A percentile compares a stretch with the other conserved stretches of the same genome.
These are phyloP conservation scores for Rehmannia glutinosa DNA, from an alignment of 257 asterid species.

Conservation along the genomic window DNA sequence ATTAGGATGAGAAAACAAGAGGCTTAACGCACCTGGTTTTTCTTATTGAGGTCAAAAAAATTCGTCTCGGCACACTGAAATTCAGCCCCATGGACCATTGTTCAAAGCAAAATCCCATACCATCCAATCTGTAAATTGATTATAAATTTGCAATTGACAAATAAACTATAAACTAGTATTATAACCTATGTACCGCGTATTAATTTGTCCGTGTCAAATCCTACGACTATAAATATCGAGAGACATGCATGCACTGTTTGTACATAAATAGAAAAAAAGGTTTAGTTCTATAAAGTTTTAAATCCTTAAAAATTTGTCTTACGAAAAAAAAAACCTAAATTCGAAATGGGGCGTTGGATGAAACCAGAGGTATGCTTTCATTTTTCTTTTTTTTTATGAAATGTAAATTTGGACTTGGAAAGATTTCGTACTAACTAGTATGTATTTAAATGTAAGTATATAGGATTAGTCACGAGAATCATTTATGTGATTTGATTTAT, in stretches of 20 bases:
- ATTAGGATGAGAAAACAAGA: not conserved
- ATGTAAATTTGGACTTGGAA: too few relatives aligned
- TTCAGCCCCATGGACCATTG: slow-evolving; percentile 3
- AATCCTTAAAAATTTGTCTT: too few relatives aligned
- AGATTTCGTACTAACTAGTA: too few relatives aligned
- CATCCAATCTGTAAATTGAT: not conserved
- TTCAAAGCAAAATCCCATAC: not conserved
- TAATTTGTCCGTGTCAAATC: not conserved
- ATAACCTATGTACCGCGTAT: too few relatives aligned
- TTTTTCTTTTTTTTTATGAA: not conserved
- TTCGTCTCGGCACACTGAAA: slow-evolving; percentile 39
- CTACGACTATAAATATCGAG: slow-evolving; percentile 21
- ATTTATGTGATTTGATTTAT: too few relatives aligned
- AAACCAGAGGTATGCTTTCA: slow-evolving; percentile 61
- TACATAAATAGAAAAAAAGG: not conserved
- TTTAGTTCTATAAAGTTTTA: too few relatives aligned
- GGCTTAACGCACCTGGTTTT: slow-evolving; percentile 48
- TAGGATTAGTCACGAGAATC: too few relatives aligned
- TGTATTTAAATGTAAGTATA: too few relatives aligned
- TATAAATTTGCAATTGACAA: not conserved
- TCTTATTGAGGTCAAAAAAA: slow-evolving; percentile 17
- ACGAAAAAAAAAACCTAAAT: not conserved
- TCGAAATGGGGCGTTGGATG: slow-evolving; percentile 77
- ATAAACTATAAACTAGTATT: too few relatives aligned
- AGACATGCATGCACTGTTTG: not conserved